Percentiles rank a stretch among this genome's conserved stretches.
These are phyloP conservation scores for Lentinula aciculospora DNA, from an alignment of 768 basidiomycete genomes.

Conservation along the genomic window DNA sequence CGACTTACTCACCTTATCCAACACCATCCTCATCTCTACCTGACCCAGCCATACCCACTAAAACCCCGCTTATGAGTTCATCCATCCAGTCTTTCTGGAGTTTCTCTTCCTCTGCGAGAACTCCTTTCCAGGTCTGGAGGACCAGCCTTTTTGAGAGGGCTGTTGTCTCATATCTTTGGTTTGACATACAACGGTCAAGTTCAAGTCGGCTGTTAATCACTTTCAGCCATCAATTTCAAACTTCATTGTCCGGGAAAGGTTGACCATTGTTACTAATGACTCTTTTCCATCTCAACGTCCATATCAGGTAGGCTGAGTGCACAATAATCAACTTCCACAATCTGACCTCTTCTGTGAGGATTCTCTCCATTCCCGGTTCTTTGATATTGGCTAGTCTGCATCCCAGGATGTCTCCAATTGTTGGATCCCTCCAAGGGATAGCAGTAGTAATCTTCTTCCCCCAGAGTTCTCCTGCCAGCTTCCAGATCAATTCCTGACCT, in stretches of 20 bases:
- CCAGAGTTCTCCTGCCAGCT: conserved; percentile 4
- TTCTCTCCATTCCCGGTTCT: no score
- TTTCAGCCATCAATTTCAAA: conserved; percentile 7
- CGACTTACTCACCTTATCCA: no score
- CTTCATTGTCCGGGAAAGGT: not conserved
- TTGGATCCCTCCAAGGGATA: no score
- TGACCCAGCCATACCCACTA: no score
- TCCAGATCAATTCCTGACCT: conserved; percentile 12
- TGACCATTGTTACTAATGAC: conserved; percentile 12
- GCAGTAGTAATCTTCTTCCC: no score
- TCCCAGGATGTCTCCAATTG: no score
- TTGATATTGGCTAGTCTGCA: no score
- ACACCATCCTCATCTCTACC: no score
- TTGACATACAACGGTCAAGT: not conserved
- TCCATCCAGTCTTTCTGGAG: no score
- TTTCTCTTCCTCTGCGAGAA: not conserved
- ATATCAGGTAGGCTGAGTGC: conserved; percentile 23
- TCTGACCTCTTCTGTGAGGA: no score
- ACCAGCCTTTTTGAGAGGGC: conserved; percentile 2
- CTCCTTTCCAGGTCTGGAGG: not conserved
- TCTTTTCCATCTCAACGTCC: conserved; percentile 21
- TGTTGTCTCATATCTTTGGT: conserved; percentile 9
- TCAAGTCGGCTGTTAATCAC: conserved; percentile 3
- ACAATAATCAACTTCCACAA: conserved; percentile 13
- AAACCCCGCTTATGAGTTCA: no score